These are phyloP conservation scores for Macadamia integrifolia DNA, from an alignment of 164 flowering plant genomes.

Conservation along the genomic window DNA sequence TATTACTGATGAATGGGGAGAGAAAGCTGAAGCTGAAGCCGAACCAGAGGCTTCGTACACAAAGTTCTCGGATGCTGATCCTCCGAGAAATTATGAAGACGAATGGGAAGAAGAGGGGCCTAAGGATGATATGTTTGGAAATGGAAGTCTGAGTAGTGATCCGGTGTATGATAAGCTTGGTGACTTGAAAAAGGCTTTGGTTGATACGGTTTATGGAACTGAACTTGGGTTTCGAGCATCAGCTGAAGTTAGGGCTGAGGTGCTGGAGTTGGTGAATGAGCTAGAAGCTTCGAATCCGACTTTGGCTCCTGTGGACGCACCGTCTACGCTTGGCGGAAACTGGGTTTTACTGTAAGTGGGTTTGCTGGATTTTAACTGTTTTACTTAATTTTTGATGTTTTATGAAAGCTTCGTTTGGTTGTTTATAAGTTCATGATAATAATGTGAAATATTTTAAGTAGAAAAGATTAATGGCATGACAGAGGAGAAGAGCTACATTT, in stretches of 20 bases:
- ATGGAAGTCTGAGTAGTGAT: slow-evolving; percentile 16
- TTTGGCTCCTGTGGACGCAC: slow-evolving; percentile 52
- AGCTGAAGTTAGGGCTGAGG: slow-evolving; percentile 77
- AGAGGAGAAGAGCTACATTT: too few relatives aligned
- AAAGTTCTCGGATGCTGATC: slow-evolving; percentile 48
- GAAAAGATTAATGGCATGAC: too few relatives aligned
- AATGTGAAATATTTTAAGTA: too few relatives aligned
- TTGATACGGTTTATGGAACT: slow-evolving; percentile 78
- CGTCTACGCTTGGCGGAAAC: slow-evolving; percentile 69
- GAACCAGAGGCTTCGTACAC: slow-evolving; percentile 33
- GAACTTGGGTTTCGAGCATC: slow-evolving; percentile 67
- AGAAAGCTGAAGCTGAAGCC: slow-evolving; percentile 43
- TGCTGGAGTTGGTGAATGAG: slow-evolving; percentile 70
- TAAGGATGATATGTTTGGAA: slow-evolving; percentile 16
- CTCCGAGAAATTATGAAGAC: slow-evolving; percentile 54
- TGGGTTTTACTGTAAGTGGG: slow-evolving; percentile 83
- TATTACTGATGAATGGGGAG: slow-evolving; percentile 75
- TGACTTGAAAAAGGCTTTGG: slow-evolving; percentile 70
- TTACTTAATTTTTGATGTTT: not conserved
- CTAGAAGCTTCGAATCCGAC: slow-evolving; percentile 79
- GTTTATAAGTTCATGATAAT: too few relatives aligned
- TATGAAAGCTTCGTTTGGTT: not conserved
- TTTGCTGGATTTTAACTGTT: not conserved
- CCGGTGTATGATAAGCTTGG: slow-evolving; percentile 20
- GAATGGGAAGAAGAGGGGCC: slow-evolving; percentile 58